A percentile compares a stretch with the other conserved stretches of the same genome.
These are phyloP conservation scores for Luzula sylvatica DNA, from an alignment of 176 grass and related monocot genomes.

Conservation along the genomic window DNA sequence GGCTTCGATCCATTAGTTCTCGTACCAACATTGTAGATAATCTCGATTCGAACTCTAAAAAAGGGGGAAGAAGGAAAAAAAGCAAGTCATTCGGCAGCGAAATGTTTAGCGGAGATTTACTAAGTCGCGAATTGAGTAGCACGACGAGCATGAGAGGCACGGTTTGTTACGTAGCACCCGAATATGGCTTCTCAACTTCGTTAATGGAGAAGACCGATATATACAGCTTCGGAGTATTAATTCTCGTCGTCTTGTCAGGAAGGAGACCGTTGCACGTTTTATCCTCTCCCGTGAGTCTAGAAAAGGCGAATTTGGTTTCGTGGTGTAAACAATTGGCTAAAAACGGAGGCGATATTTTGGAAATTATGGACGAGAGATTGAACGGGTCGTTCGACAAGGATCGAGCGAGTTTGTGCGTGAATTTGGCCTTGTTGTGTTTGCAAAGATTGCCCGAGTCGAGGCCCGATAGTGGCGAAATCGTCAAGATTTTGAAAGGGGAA, in stretches of 20 bases:
- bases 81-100: conserved; percentile 41
- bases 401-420: conserved; percentile 52
- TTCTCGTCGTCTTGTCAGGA: conserved; percentile 71
- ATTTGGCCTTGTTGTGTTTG: conserved; percentile 76
- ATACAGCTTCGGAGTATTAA: conserved; percentile 45
- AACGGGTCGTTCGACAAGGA: conserved; percentile 45
- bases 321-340: conserved; percentile 82
- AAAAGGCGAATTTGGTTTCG: conserved; percentile 81
- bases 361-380: conserved; percentile 65
- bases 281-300: conserved; percentile 84
- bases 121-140: conserved; percentile 57
- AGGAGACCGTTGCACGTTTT: conserved; percentile 77
- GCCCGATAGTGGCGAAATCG: conserved; percentile 67
- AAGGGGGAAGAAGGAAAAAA: conserved; percentile 35
- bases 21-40: neutral
- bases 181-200: conserved; percentile 24
- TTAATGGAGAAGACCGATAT: conserved; percentile 38
- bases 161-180: conserved; percentile 66
- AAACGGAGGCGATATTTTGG: conserved; percentile 54
- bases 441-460: conserved; percentile 61
- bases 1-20: conserved; percentile 38
- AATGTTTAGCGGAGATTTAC: conserved; percentile 47
- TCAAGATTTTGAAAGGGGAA: conserved; percentile 69
- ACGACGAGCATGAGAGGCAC: conserved; percentile 82
- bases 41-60: conserved; percentile 26